These are phyloP conservation scores for Aspergillus diversus DNA, from an alignment of 495 filamentous ascomycete genomes.

Conservation along the genomic window DNA sequence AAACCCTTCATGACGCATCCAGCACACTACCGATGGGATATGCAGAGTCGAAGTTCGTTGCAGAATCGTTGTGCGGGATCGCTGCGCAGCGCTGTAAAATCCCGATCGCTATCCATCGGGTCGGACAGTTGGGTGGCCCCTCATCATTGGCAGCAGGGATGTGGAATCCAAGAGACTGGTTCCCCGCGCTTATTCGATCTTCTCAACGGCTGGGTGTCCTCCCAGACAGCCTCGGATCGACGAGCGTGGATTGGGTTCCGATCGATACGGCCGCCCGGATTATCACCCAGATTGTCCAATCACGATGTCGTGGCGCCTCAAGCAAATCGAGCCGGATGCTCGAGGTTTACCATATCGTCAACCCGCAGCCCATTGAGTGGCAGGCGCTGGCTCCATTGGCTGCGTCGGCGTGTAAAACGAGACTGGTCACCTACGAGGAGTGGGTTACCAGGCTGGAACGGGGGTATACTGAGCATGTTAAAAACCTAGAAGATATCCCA, in stretches of 20 bases:
- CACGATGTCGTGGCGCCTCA: background rate
- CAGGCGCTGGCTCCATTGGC: slow-evolving; percentile 18
- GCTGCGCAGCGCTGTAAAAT: slow-evolving; percentile 44
- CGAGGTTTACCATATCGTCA: slow-evolving; percentile 29
- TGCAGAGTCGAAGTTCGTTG: slow-evolving; percentile 58
- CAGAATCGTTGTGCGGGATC: slow-evolving; percentile 55
- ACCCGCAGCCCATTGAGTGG: slow-evolving; percentile 25
- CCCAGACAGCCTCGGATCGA: slow-evolving; percentile 25
- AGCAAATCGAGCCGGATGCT: background rate
- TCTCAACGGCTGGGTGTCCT: slow-evolving; percentile 34
- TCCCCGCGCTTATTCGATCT: slow-evolving; percentile 39
- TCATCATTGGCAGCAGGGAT: slow-evolving; percentile 24
- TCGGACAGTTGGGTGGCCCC: slow-evolving; percentile 64
- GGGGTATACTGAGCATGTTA: background rate
- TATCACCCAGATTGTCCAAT: slow-evolving; percentile 12
- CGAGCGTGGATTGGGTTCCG: slow-evolving; percentile 31
- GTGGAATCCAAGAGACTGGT: slow-evolving; percentile 46
- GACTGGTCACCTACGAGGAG: slow-evolving; percentile 17
- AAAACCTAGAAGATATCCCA: background rate
- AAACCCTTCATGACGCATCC: slow-evolving; percentile 50
- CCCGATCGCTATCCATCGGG: slow-evolving; percentile 52
- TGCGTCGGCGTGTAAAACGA: background rate
- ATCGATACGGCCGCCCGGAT: slow-evolving; percentile 22
- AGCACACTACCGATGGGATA: slow-evolving; percentile 49
- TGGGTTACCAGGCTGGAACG: slow-evolving; percentile 22